Evolutionary conservation across 2,329 filamentous ascomycete species (phyloP), one percentile per base, ranked within the genome.

Genomic region (Scedosporium aurantiacum): DNA sequence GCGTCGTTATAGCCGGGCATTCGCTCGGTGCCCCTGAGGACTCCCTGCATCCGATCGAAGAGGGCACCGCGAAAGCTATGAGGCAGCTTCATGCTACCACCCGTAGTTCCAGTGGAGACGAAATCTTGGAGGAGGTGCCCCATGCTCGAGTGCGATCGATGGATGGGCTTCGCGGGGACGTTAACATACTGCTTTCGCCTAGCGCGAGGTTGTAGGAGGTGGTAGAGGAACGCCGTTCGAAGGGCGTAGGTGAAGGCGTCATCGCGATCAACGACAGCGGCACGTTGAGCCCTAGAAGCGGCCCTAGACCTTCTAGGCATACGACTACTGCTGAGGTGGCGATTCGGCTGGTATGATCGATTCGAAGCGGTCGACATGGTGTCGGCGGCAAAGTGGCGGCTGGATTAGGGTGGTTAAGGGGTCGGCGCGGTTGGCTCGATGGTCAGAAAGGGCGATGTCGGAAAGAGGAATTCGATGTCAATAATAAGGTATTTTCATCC

Each of bases 241-340:
- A 99, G 84, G 68, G 92, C 91, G 75, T 91, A 96, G 65, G 86
- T 89, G 76, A 95, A 96, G 70, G 91, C 92, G 75, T 97, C 91
- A 68, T 95, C 89, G 72, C 84, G 79, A 67, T 79, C 81, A 14
- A 61, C 59, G 65, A 86, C 78, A 60, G 77, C 73, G 59, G 76
- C 70, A 57, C 76, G 71, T 64, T 78, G 75, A 56, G 76, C 73
- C 64, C 73, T 76, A 57, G 83, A 84, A 40, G 71, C 69, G 8
- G 76, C 71, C 65, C 80, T 76, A 56, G 71, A 65, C 62, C 74
- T 61, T 41, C 59, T 56, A 74, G 67, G 67, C 75, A 63, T 73
- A 67, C 72, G 73, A 69, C 67, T 76, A 72, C 69, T 79, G 70
- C 75, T 76, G 64, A 74, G 72, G 62, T 79, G 77, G 65, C 78